phyloP scores from a whole-genome alignment of 73 alveolate species.

The Paramecium biaurelia region DNA sequence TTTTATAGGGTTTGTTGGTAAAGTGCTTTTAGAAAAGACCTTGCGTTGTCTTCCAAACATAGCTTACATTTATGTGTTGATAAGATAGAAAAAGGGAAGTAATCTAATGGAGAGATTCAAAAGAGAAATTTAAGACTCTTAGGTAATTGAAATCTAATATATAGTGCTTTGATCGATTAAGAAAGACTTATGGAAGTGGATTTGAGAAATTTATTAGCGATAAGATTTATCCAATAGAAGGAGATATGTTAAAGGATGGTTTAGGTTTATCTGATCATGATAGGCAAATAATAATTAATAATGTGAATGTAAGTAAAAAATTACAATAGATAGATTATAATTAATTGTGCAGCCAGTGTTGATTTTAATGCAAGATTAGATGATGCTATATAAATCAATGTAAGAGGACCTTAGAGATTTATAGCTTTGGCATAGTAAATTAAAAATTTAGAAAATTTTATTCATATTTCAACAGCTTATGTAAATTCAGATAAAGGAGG shows the following conservation, averaged over 20 bases:
- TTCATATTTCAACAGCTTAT: slow-evolving; percentile 76
- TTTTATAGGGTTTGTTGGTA: slow-evolving; percentile 80
- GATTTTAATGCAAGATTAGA: slow-evolving; percentile 80
- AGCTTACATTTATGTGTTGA: slow-evolving; percentile 66
- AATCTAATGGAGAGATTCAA: slow-evolving; percentile 73
- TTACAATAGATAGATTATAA: slow-evolving; percentile 43
- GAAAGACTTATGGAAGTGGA: slow-evolving; percentile 63
- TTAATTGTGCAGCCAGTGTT: slow-evolving; percentile 80
- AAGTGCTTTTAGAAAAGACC: slow-evolving; percentile 78
- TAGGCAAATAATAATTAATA: slow-evolving; percentile 54
- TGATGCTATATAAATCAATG: slow-evolving; percentile 75
- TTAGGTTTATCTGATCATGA: slow-evolving; percentile 67
- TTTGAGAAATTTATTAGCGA: slow-evolving; percentile 62
- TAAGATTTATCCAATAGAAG: slow-evolving; percentile 71
- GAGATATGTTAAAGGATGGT: slow-evolving; percentile 63
- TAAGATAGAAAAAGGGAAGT: slow-evolving; percentile 68
- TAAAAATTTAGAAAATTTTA: slow-evolving; percentile 63
- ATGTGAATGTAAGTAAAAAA: slow-evolving; percentile 52
- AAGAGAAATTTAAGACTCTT: slow-evolving; percentile 77
- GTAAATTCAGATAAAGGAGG: slow-evolving; percentile 76
- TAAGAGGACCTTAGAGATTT: slow-evolving; percentile 75
- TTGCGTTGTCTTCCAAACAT: slow-evolving; percentile 73
- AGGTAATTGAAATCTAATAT: background rate
- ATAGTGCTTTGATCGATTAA: slow-evolving; percentile 70
- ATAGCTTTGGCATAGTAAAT: slow-evolving; percentile 73